Percentiles rank a stretch among this genome's conserved stretches.
Conservation (phyloP, 2,329 filamentous ascomycete genomes). For the Ceratocystis albifundus region DNA sequence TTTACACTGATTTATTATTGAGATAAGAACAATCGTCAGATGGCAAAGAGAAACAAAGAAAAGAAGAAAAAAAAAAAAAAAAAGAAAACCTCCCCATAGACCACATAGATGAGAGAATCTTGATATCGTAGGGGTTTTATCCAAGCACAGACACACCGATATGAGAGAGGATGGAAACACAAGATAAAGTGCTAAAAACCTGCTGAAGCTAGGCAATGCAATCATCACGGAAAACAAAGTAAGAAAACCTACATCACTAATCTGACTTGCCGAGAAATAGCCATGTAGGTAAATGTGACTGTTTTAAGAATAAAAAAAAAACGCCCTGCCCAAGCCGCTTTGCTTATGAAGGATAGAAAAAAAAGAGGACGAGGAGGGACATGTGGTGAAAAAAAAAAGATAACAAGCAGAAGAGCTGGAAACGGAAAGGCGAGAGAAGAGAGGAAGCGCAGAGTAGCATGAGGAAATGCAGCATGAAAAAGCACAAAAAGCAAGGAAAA, state of each 20-base stretch:
- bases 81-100: not conserved
- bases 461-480: not conserved
- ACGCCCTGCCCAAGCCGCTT: constrained; percentile 15
- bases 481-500: not conserved
- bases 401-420: not conserved
- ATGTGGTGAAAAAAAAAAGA: not conserved
- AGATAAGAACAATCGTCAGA: not conserved
- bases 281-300: not conserved
- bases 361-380: not conserved
- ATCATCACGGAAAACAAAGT: not conserved
- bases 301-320: constrained; percentile 3
- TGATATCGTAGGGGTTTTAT: not conserved
- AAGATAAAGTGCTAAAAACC: not conserved
- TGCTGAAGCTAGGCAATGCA: too few species aligned
- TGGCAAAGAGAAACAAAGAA: not conserved
- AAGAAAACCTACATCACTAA: not conserved
- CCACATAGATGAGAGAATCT: not conserved
- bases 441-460: not conserved
- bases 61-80: not conserved
- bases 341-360: not conserved
- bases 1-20: not conserved
- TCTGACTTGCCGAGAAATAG: not conserved
- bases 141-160: not conserved
- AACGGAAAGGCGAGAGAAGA: not conserved
- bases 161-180: not conserved